Conservation (phyloP, 1,284 basidiomycete species). For the Trametes pubescens region DNA sequence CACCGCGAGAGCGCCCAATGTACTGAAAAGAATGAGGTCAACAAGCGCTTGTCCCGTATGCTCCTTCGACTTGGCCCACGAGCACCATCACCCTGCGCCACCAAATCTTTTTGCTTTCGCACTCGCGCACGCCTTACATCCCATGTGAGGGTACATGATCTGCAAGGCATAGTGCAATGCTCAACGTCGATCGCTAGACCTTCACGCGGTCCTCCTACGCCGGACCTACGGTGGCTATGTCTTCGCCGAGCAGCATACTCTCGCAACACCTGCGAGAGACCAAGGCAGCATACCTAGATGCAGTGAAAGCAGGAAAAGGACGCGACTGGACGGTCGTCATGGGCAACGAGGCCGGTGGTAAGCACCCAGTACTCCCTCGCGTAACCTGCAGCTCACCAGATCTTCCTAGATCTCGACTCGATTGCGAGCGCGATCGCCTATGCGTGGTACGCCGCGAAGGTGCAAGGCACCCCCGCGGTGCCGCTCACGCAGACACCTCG, state of each 20-base stretch:
- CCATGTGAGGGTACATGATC: slow-evolving; percentile 15
- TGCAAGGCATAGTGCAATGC: slow-evolving; percentile 3
- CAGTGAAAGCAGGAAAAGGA: slow-evolving; percentile 50
- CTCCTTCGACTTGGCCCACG: slow-evolving; percentile 9
- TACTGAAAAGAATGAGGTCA: not conserved
- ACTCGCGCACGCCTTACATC: not conserved
- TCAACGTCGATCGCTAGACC: slow-evolving; percentile 25
- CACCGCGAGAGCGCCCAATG: not conserved
- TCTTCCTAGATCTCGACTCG: slow-evolving; percentile 81
- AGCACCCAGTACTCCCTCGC: slow-evolving; percentile 32
- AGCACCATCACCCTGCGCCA: not conserved
- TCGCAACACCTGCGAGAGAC: slow-evolving; percentile 36
- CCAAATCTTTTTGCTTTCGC: not conserved
- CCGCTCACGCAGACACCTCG: slow-evolving; percentile 80
- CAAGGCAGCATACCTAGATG: slow-evolving; percentile 56
- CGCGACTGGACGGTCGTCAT: slow-evolving; percentile 83
- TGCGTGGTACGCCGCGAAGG: slow-evolving; percentile 71
- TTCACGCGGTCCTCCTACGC: not conserved
- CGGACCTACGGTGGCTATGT: slow-evolving; percentile 3
- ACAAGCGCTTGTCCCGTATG: not conserved
- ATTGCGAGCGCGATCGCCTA: slow-evolving; percentile 85
- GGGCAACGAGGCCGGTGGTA: slow-evolving; percentile 95
- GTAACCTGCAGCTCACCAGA: slow-evolving; percentile 12
- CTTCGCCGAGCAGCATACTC: slow-evolving; percentile 8
- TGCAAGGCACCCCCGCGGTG: slow-evolving; percentile 62